Percentiles rank a stretch among this genome's conserved stretches.
phyloP scores from a whole-genome alignment of 176 grass and related monocot species.

The Avena atlantica region DNA sequence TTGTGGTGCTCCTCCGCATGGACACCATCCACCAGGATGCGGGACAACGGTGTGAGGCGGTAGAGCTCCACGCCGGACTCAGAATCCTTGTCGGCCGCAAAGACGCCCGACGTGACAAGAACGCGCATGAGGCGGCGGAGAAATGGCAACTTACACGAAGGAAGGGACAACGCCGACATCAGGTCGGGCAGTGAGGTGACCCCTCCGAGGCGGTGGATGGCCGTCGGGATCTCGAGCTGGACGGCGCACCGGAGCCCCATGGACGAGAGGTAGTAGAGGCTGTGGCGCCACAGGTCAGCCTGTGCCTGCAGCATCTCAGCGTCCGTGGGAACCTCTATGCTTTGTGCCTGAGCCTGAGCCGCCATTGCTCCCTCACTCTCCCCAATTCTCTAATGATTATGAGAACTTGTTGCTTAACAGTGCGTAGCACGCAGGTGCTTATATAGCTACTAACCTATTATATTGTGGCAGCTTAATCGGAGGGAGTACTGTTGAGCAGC shows the following conservation, averaged over 20 bases:
- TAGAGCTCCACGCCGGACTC: not conserved
- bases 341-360: not conserved
- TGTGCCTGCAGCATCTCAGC: conserved; percentile 27
- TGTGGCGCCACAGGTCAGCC: conserved; percentile 13
- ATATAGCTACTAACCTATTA: not conserved
- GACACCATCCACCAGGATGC: not conserved
- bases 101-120: not conserved
- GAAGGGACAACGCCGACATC: not conserved
- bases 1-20: not conserved
- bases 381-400: not conserved
- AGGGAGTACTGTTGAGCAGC: not conserved
- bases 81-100: not conserved
- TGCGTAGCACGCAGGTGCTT: not conserved
- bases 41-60: conserved; percentile 11
- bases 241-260: conserved; percentile 15
- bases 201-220: conserved; percentile 15
- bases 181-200: not conserved
- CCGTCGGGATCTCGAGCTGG: not conserved
- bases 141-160: not conserved
- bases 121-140: not conserved
- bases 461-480: not conserved
- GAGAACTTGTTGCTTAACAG: not conserved
- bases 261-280: conserved; percentile 16
- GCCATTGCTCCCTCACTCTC: not conserved
- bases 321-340: not conserved